Evolutionary conservation across 2,329 filamentous ascomycete species (phyloP).

Genomic region (Neonectria magnoliae): DNA sequence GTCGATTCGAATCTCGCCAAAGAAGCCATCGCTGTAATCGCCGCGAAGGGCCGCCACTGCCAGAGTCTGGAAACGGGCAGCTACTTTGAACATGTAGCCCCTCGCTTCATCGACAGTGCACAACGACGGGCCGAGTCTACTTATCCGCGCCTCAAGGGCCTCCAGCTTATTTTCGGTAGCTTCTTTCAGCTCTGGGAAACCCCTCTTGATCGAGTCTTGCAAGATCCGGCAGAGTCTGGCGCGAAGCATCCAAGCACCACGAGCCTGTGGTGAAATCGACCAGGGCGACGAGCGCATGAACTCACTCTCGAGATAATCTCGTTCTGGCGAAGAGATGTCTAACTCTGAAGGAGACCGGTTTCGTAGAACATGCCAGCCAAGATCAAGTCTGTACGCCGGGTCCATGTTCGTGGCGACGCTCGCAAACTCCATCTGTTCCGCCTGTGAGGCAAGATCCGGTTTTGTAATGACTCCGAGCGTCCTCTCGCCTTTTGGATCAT

Average conservation of each 20-base stretch:
- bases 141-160: neutral
- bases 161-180: neutral
- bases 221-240: conserved; percentile 4
- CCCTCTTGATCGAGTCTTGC: conserved; percentile 5
- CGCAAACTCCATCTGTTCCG: conserved; percentile 6
- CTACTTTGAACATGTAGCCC: conserved; percentile 6
- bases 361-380: conserved; percentile 11
- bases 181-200: conserved; percentile 3
- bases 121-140: neutral
- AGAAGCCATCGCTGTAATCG: conserved; percentile 12
- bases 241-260: conserved; percentile 14
- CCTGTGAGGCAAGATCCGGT: conserved; percentile 4
- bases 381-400: neutral
- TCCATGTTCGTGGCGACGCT: conserved; percentile 1
- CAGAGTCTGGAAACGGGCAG: conserved; percentile 4
- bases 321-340: neutral
- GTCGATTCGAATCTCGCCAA: neutral
- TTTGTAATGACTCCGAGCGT: conserved; percentile 18
- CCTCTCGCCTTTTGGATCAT: conserved; percentile 10
- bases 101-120: conserved; percentile 9
- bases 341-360: conserved; percentile 6
- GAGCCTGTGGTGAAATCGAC: conserved; percentile 3
- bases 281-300: conserved; percentile 8
- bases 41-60: neutral
- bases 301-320: conserved; percentile 6